These are phyloP conservation scores for Fraxinus dipetala DNA, from an alignment of 305 asterid genomes.

Conservation along the genomic window DNA sequence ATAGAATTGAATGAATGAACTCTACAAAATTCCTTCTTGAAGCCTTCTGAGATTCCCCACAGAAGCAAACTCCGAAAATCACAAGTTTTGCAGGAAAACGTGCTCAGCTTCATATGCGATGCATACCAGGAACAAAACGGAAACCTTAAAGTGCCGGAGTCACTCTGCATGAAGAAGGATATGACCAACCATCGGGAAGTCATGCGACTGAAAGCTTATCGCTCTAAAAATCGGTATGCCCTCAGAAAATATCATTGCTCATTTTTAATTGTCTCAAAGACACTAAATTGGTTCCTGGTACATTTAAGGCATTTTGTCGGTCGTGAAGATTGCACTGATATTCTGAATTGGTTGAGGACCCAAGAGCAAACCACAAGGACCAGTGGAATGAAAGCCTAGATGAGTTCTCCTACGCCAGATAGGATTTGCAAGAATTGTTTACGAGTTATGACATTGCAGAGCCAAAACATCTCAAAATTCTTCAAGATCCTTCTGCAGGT, in stretches of 20 bases:
- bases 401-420: constrained; percentile 19
- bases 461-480: neutral
- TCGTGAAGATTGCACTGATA: constrained; percentile 52
- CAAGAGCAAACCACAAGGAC: constrained; percentile 30
- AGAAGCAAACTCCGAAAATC: constrained; percentile 10
- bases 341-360: constrained; percentile 72
- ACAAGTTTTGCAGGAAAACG: constrained; percentile 54
- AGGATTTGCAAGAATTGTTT: neutral
- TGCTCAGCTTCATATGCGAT: constrained; percentile 61
- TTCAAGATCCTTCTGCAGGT: neutral
- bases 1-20: neutral
- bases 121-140: constrained; percentile 54
- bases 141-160: constrained; percentile 54
- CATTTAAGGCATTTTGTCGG: constrained; percentile 59
- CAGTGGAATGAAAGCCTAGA: neutral
- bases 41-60: neutral
- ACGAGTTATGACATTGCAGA: neutral
- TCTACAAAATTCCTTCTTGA: neutral
- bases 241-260: neutral
- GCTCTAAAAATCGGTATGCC: constrained; percentile 66
- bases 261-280: neutral
- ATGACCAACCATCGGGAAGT: constrained; percentile 44
- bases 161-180: constrained; percentile 70
- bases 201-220: constrained; percentile 59
- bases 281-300: constrained; percentile 18